Conservation (phyloP, 1,284 basidiomycete species). For the Trametes versicolor region DNA sequence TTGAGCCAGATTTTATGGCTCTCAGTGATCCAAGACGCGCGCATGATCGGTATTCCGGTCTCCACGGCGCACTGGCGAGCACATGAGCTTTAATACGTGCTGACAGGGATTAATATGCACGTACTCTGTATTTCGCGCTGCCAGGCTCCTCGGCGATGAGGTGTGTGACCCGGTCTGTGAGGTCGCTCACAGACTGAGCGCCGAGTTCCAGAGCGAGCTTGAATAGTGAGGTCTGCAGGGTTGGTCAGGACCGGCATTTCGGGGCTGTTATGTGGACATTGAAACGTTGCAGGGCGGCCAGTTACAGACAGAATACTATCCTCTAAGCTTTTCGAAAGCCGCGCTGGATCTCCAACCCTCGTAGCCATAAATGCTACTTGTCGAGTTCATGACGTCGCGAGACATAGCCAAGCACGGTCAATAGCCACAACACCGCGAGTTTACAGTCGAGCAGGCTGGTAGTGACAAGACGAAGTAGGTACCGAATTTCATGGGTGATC, state of each 20-base stretch:
- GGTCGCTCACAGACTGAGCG: constrained; percentile 68
- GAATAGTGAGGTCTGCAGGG: constrained; percentile 67
- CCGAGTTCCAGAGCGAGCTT: constrained; percentile 82
- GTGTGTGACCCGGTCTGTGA: constrained; percentile 86
- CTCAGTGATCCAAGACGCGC: constrained; percentile 75
- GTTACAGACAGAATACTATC: too few species aligned
- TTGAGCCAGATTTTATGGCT: constrained; percentile 77
- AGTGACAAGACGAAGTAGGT: too few species aligned
- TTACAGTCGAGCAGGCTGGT: too few species aligned
- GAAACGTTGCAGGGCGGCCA: too few species aligned
- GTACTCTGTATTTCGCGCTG: constrained; percentile 78
- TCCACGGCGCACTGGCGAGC: constrained; percentile 72
- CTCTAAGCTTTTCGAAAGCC: too few species aligned
- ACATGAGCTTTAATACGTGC: neutral
- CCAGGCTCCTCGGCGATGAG: constrained; percentile 75
- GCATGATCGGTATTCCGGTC: constrained; percentile 77
- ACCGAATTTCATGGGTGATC: too few species aligned
- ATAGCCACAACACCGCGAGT: too few species aligned
- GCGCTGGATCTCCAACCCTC: too few species aligned
- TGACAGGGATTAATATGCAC: constrained; percentile 35
- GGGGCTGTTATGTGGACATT: neutral
- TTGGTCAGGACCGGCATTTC: neutral
- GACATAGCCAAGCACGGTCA: too few species aligned
- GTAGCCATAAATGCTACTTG: too few species aligned
- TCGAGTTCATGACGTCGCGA: too few species aligned